Base-by-base conservation (phyloP, 805 yeast species). In the Debaryomyces prosopidis region DNA sequence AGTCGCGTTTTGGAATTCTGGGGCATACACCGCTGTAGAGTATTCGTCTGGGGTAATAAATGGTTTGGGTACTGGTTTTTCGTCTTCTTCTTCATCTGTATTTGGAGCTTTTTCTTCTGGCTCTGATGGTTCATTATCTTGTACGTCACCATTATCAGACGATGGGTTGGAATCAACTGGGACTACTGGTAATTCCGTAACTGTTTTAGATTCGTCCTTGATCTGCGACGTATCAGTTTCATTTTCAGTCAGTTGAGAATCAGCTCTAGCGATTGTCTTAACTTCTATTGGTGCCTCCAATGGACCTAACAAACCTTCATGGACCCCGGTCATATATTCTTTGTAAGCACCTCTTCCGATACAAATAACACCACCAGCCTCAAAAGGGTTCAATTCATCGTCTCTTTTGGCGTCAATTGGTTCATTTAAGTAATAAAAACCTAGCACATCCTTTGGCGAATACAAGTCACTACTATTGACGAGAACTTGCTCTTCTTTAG, bases 281-380 rank as follows among this genome's bases (percentile, higher is more conserved):
- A n/a, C 19, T 18, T 70, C 77, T 19, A 59, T 66, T 2, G 73
- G 75, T 43, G 60, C 61, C 33, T 71, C 89, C 47, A 92, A 69
- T 1, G 98, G 98, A 0, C 99, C 99, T 38, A 94, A 66, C 60
- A 94, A 75, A 5, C 99, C 99, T 69, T 94, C 99, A 55, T 94
- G 97, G 9, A 94, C 62, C 8, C 99, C 99, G 36, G 79, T 76
- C 43, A 94, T 62, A 61, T 89, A 94, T 72, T 94, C 99, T 63
- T 92, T 92, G 63, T 80, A 94, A 0, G 97, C 92, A 46, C 99
- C 99, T 62, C 99, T 78, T 4, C 99, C 99, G 19, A 94, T 69
- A 61, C 97, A 88, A 16, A 94, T 77, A 10, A 90, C 85, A 36
- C 98, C 99, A 19, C 97, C 97, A 7, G 84, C 79, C 23, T 73